Base-by-base conservation (phyloP, 2,329 filamentous ascomycete species). In the Trichophyton benhamiae region DNA sequence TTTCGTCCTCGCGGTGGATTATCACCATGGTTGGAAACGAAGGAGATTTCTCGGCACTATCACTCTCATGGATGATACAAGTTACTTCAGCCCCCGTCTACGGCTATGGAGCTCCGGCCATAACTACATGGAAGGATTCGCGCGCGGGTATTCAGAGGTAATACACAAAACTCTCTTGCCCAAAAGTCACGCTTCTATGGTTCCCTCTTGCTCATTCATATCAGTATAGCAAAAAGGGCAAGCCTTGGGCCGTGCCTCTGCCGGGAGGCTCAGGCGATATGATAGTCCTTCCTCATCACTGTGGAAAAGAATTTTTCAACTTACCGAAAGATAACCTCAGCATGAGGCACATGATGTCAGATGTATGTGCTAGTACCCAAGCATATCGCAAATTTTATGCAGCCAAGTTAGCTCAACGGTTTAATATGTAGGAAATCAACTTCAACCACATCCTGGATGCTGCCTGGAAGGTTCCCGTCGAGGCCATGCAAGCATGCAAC, bases 191-290 rank as follows among this genome's bases (percentile, higher is more conserved):
- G n/a, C 11, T 25, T 25, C 9, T 8, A 44, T 8, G 5, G 2
- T 3, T 27, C 17, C 3, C 3, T 25, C 8, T 9, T 55, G n/a
- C 52, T 58, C n/a, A 46, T 9, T 42, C 2, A 17, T 58, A 30
- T 17, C 6, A 58, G 57, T 58, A 58, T 27, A 58, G 36, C 17
- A 58, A 58, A 25, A 58, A 58, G 25, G 57, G 57, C 15, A 58
- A 58, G 8, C 57, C 20, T 8, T 58, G 36, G 20, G 57, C 57
- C 13, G 57, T 42, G 25, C 36, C 36, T 7, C 20, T 46, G n/a
- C 57, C 57, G 4, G 41, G 41, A n/a, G 57, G 57, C 3, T 33
- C 52, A 33, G 57, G 41, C 17, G 36, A 58, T 25, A 33, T 46
- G 20, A 42, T 42, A 11, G 41, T 58, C 3, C 57, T 58, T 13